Evolutionary conservation across 208 protist species (phyloP).

Genomic region (Porcisia deanei): DNA sequence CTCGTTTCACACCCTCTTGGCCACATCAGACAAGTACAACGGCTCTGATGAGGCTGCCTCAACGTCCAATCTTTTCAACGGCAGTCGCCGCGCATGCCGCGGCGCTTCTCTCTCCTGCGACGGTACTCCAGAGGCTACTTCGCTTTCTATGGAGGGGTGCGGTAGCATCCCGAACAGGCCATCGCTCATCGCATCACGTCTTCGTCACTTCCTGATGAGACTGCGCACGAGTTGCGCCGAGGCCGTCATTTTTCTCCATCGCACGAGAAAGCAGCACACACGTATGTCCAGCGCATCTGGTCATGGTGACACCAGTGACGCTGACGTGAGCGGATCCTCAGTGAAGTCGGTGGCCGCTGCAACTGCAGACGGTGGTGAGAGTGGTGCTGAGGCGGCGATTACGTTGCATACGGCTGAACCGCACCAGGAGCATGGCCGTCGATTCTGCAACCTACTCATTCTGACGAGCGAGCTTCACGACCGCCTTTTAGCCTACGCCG

Average conservation of each 20-base stretch:
- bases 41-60: background rate
- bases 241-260: background rate
- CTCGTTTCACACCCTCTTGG: conserved; percentile 3
- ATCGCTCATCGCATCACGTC: background rate
- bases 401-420: background rate
- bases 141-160: background rate
- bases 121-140: background rate
- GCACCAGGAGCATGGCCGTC: conserved; percentile 10
- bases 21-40: background rate
- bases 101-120: background rate
- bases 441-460: background rate
- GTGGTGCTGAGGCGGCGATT: background rate
- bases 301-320: background rate
- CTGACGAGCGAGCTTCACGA: conserved; percentile 10
- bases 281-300: background rate
- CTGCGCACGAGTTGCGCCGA: conserved; percentile 12
- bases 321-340: background rate
- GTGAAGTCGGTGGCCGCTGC: background rate
- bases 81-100: background rate
- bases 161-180: background rate
- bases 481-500: conserved; percentile 1
- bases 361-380: background rate
- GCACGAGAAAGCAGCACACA: background rate
- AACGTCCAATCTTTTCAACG: background rate
- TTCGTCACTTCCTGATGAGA: background rate